Conservation (phyloP, 2,329 filamentous ascomycete species). For the Fusarium sp. region DNA sequence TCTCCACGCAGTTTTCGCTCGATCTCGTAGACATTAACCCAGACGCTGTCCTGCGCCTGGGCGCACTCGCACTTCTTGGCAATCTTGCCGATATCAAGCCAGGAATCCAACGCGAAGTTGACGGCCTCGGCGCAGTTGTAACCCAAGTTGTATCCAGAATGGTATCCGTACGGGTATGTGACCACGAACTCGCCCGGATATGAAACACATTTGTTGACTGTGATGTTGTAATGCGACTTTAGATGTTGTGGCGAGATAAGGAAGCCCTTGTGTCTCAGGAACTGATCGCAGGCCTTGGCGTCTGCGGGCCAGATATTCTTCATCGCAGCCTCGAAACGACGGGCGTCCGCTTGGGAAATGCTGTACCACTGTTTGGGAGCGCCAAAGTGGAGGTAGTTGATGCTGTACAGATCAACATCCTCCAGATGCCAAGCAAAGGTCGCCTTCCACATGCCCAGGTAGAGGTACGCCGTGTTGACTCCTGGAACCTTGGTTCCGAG, state of each 20-base stretch:
- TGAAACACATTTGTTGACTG: conserved; percentile 94
- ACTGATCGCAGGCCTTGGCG: conserved; percentile 95
- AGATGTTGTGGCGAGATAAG: conserved; percentile 92
- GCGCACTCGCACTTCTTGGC: conserved; percentile 98
- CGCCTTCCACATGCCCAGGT: conserved; percentile 99
- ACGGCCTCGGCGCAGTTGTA: conserved; percentile 99
- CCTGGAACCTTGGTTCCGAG: conserved; percentile 95
- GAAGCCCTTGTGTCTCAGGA: conserved; percentile 97
- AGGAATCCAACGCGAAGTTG: conserved; percentile 96
- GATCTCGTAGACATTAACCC: conserved; percentile 97
- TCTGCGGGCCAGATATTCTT: conserved; percentile 94
- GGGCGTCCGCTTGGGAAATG: conserved; percentile 94
- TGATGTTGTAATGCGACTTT: conserved; percentile 90
- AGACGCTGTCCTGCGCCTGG: conserved; percentile 94
- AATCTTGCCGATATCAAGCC: conserved; percentile 94
- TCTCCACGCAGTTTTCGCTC: conserved; percentile 94
- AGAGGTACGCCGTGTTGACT: conserved; percentile 97
- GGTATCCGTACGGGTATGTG: conserved; percentile 97
- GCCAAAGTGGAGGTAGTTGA: conserved; percentile 99
- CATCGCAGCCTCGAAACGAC: conserved; percentile 95
- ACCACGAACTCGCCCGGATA: conserved; percentile 98
- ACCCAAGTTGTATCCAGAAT: conserved; percentile 96
- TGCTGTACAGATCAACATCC: conserved; percentile 98
- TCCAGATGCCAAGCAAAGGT: conserved; percentile 99
- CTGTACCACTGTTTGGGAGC: conserved; percentile 99